Conservation (phyloP, 2,329 filamentous ascomycete species). For the Diplocarpon mali region DNA sequence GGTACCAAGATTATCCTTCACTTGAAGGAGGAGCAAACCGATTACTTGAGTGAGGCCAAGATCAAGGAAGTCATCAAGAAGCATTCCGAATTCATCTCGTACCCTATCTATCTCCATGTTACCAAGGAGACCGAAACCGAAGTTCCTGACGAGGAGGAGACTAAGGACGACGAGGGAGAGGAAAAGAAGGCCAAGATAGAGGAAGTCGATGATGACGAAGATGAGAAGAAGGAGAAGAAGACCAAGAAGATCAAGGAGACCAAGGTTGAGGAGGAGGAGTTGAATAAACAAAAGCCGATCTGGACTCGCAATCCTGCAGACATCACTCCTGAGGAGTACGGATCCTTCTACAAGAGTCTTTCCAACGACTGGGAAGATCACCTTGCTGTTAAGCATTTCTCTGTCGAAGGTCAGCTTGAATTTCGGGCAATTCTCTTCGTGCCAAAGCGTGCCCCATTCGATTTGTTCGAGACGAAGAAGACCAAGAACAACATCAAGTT, state of each 20-base stretch:
- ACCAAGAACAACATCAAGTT: conserved; percentile 99
- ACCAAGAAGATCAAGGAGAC: conserved; percentile 99
- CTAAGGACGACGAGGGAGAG: conserved; percentile 62
- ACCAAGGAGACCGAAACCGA: conserved; percentile 98
- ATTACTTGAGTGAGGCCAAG: conserved; percentile 97
- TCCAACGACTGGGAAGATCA: conserved; percentile 99
- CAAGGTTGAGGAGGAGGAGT: conserved; percentile 97
- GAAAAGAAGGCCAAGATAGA: conserved; percentile 96
- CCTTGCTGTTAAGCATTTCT: conserved; percentile 99
- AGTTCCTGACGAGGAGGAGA: conserved; percentile 85
- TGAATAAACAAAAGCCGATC: conserved; percentile 99
- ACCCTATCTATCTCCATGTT: conserved; percentile 99
- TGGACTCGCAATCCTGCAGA: conserved; percentile 97
- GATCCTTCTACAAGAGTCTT: conserved; percentile 98
- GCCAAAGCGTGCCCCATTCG: conserved; percentile 97
- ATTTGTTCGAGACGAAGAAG: conserved; percentile 99
- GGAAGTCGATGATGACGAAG: conserved; percentile 80
- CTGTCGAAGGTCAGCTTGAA: conserved; percentile 98
- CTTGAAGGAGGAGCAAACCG: conserved; percentile 97
- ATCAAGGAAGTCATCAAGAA: conserved; percentile 99
- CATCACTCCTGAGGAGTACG: conserved; percentile 94
- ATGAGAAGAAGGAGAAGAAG: conserved; percentile 89
- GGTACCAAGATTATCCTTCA: conserved; percentile 97
- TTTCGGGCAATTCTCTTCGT: conserved; percentile 99
- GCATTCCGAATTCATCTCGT: conserved; percentile 99